phyloP scores from a whole-genome alignment of 2,329 filamentous ascomycete species.

The Apiospora saccharicola region DNA sequence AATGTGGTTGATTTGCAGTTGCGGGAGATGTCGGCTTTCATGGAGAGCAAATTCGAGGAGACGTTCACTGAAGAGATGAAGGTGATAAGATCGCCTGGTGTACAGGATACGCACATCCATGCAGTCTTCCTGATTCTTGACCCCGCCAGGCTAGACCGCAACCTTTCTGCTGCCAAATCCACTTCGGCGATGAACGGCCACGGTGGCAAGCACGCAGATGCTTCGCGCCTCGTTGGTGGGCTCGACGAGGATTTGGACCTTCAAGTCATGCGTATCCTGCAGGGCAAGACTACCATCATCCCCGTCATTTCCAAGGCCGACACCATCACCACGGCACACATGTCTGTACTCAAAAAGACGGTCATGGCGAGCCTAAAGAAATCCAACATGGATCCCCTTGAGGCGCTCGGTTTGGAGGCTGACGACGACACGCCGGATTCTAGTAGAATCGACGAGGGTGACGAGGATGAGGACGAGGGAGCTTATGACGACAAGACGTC shows the following conservation, averaged over 20 bases:
- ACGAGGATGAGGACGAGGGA: constrained; percentile 59
- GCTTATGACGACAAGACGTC: constrained; percentile 40
- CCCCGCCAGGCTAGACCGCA: constrained; percentile 83
- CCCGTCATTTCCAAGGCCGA: constrained; percentile 97
- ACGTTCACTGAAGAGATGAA: constrained; percentile 98
- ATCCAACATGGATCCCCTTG: constrained; percentile 86
- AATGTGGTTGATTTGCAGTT: constrained; percentile 94
- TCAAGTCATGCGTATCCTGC: constrained; percentile 84
- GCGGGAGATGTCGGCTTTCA: constrained; percentile 87
- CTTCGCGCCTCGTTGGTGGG: constrained; percentile 64
- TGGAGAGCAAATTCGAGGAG: constrained; percentile 98
- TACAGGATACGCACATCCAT: constrained; percentile 96
- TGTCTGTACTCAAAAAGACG: constrained; percentile 88
- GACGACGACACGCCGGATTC: constrained; percentile 62
- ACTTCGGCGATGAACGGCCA: constrained; percentile 55
- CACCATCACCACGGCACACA: constrained; percentile 93
- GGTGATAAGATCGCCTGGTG: constrained; percentile 89
- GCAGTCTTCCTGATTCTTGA: constrained; percentile 93
- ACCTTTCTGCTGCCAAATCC: constrained; percentile 73
- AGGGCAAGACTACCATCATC: constrained; percentile 94
- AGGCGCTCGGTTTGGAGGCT: constrained; percentile 83
- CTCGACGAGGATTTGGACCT: constrained; percentile 91
- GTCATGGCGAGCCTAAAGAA: constrained; percentile 90
- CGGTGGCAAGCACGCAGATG: constrained; percentile 56
- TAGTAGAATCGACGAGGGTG: constrained; percentile 63